These are phyloP conservation scores for Cytospora mali DNA, from an alignment of 2,329 filamentous ascomycete species.

Conservation along the genomic window DNA sequence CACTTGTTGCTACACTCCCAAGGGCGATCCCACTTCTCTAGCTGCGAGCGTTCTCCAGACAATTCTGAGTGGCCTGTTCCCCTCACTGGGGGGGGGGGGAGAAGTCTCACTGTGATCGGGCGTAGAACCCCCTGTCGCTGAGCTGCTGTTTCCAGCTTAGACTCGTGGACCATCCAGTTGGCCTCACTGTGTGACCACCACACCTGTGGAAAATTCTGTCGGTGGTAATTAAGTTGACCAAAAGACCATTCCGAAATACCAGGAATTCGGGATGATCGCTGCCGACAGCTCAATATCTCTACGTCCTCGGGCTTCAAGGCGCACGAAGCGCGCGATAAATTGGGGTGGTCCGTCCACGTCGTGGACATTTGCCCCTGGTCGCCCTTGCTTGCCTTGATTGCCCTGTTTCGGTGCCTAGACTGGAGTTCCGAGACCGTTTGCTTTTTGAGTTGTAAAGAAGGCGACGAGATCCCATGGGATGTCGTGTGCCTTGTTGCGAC, in stretches of 20 bases:
- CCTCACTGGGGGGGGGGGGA: constrained; percentile 18
- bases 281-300: constrained; percentile 6
- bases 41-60: neutral
- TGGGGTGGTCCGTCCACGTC: neutral
- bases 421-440: neutral
- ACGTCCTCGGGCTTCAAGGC: neutral
- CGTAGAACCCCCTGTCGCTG: constrained; percentile 6
- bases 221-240: constrained; percentile 5
- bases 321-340: constrained; percentile 6
- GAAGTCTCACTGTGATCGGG: constrained; percentile 9
- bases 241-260: constrained; percentile 5
- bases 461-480: too few species aligned
- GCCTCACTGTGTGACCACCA: constrained; percentile 15
- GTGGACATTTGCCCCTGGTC: too few species aligned
- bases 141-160: constrained; percentile 15
- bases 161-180: neutral
- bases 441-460: neutral
- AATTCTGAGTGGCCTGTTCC: constrained; percentile 21
- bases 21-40: constrained; percentile 8
- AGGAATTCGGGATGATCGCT: constrained; percentile 5
- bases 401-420: constrained; percentile 16
- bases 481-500: neutral
- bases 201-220: constrained; percentile 13
- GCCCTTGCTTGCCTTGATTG: constrained; percentile 5
- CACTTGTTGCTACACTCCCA: constrained; percentile 13